Percentiles rank a stretch among this genome's conserved stretches.
Conservation (phyloP, 176 grass and related monocot genomes). For the Olyra latifolia region DNA sequence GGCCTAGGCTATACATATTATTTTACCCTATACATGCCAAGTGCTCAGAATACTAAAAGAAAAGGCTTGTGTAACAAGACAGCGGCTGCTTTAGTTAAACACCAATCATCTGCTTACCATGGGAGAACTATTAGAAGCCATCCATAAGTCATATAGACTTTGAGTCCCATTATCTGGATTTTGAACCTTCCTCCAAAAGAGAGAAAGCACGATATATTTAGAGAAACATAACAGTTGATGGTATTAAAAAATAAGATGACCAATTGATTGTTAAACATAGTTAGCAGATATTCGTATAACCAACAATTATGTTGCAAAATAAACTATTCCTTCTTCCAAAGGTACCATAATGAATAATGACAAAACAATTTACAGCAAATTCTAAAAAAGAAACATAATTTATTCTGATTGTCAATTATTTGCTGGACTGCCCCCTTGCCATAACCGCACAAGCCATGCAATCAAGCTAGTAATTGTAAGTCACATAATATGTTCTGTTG, state of each 20-base stretch:
- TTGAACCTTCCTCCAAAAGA: slow-evolving; percentile 63
- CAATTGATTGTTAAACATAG: neutral
- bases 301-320: neutral
- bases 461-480: neutral
- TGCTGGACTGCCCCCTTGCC: neutral
- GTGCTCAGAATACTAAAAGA: slow-evolving; percentile 13
- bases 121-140: slow-evolving; percentile 47
- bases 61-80: neutral
- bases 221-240: neutral
- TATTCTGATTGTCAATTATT: slow-evolving; percentile 5
- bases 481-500: neutral
- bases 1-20: neutral
- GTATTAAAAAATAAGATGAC: neutral
- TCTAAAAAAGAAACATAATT: neutral
- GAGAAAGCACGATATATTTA: slow-evolving; percentile 13
- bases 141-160: slow-evolving; percentile 75
- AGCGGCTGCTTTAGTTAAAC: slow-evolving; percentile 11
- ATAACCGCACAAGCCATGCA: neutral
- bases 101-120: slow-evolving; percentile 45
- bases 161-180: slow-evolving; percentile 70
- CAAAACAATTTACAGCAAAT: neutral
- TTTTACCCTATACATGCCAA: neutral
- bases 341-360: neutral
- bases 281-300: slow-evolving; percentile 4
- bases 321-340: neutral